Base-by-base conservation (phyloP, 1,284 basidiomycete species). In the Vanrija sp. region DNA sequence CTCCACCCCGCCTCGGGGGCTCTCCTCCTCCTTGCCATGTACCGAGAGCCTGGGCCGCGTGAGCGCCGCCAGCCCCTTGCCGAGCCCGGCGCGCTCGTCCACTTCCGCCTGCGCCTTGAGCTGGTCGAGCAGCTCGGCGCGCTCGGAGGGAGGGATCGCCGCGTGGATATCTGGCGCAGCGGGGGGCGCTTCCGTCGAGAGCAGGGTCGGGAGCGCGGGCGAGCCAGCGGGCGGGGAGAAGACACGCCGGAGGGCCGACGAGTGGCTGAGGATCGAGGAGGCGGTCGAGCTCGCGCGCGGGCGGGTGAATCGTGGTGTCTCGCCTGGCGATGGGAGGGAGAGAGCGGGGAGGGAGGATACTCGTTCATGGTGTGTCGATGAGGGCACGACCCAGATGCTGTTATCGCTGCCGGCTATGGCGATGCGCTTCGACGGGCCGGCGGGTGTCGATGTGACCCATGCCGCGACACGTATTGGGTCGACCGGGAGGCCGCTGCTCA, bases 381-480 rank as follows among this genome's bases (percentile, higher is more conserved):
- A 59, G 10, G 54, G 47, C 9, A 56, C 36, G 46, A 74, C 58
- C 69, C 69, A 75, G n/a, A 75, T 51, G 0, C 64, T 65, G 49
- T 72, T 72, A 54, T 71, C 65, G 4, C 51, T 37, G 20, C 52
- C 58, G 2, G 66, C 66, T 10, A 73, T 43, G 7, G 71, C 72
- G 35, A 64, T 57, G 14, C 63, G 57, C 20, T 56, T 55, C 7
- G 63, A 61, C 0, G 63, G 53, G 8, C 65, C 61, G 16, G 62
- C 44, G 4, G 61, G 37, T 2, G 64, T 52, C 0, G 54, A 35
- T 8, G 46, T 25, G 3, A 49, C 51, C 69, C 72, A 75, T 27
- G 65, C 55, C 8, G 63, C 67, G 23, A 73, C 45, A 24, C 67
- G 68, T 3, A 64, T 57, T 0, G 71, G 66, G 4, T 42, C 25